Base-by-base conservation (phyloP, 2,329 filamentous ascomycete species). In the Talaromyces piceae region DNA sequence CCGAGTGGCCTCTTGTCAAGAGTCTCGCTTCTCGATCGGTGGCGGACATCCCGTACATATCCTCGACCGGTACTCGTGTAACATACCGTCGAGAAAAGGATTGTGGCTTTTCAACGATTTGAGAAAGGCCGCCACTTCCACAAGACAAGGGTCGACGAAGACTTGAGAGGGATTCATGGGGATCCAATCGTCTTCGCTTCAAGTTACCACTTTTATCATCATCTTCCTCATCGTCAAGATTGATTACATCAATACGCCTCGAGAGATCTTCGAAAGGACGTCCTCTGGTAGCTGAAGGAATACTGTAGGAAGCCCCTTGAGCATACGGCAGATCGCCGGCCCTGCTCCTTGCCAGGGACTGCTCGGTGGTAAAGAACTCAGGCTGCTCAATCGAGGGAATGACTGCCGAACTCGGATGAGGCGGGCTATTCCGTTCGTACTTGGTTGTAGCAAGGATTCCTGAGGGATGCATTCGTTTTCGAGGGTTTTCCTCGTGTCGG, bases 311-410 rank as follows among this genome's bases (percentile, higher is more conserved):
- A n/a, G 48, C 55, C 50, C 57, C 54, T 12, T 63, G 60, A 57
- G 64, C 16, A 25, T 41, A 16, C 28, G 33, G 39, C 30, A 33
- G 43, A 43, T 50, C 47, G 25, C 28, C 41, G n/a, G 22, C 27
- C 16, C 37, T 46, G 27, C 28, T 33, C 41, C 44, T 39, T 41
- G 37, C 25, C 9, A 39, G 23, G 5, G 26, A 45, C 12, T 20
- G 28, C 13, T 23, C 12, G 12, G 43, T 20, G 3, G 31, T 26
- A 12, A 64, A 51, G 33, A 61, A 58, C 8, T 58, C 48, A 7
- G 57, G 47, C 48, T 46, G 51, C 53, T 71, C 68, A 56, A 71
- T 69, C 28, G 68, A 70, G 13, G 66, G 68, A 12, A 70, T 54
- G 44, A 62, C 61, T 30, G 26, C 28, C 41, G 56, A 60, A 45